Evolutionary conservation across 176 grass and related monocot species (phyloP).

Genomic region (Pontederia crassipes): DNA sequence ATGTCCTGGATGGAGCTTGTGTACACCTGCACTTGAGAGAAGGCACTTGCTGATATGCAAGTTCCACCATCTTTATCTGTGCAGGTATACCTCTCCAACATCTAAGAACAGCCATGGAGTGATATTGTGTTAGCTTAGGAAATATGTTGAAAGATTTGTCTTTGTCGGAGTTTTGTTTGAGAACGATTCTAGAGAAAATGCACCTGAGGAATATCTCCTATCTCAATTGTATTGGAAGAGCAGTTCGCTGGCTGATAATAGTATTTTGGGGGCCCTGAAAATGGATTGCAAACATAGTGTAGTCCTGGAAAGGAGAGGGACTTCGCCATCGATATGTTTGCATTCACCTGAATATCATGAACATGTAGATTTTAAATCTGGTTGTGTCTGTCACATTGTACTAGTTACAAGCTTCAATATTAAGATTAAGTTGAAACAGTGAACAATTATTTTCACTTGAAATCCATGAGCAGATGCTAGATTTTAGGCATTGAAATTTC

Average conservation of each 20-base stretch:
- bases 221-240: conserved; percentile 47
- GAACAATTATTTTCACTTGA: too few relatives aligned
- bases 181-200: neutral
- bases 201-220: conserved; percentile 88
- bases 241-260: conserved; percentile 69
- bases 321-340: conserved; percentile 58
- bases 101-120: conserved; percentile 20
- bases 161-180: neutral
- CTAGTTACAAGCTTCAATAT: too few relatives aligned
- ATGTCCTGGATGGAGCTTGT: conserved; percentile 83
- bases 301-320: conserved; percentile 40
- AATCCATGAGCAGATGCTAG: neutral
- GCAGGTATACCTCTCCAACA: conserved; percentile 68
- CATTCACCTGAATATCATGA: conserved; percentile 45
- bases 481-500: neutral
- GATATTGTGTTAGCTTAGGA: neutral
- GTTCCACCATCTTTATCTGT: conserved; percentile 32
- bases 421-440: too few relatives aligned
- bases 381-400: too few relatives aligned
- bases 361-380: neutral
- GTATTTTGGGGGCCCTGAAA: conserved; percentile 65
- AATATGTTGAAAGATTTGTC: neutral
- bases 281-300: conserved; percentile 87
- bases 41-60: conserved; percentile 67
- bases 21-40: conserved; percentile 68